Evolutionary conservation across 441 rosid genomes (phyloP).

Genomic region (Erodium trifolium): DNA sequence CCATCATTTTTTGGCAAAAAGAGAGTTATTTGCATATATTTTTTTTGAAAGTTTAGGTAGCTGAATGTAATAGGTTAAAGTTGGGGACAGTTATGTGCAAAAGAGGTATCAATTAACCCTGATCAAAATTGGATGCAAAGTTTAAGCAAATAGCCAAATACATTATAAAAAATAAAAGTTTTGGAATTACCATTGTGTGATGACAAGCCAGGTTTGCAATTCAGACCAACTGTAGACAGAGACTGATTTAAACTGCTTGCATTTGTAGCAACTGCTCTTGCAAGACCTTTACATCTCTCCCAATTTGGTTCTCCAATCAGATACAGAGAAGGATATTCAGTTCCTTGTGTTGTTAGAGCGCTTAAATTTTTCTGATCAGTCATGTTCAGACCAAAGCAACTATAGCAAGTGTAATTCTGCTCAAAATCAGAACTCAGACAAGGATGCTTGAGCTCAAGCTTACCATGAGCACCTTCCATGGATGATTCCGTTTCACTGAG

Average conservation of each 20-base stretch:
- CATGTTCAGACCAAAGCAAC: slow-evolving; percentile 20
- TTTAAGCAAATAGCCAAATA: background rate
- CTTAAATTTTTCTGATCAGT: slow-evolving; percentile 15
- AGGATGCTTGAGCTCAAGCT: slow-evolving; percentile 36
- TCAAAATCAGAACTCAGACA: slow-evolving; percentile 35
- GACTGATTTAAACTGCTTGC: slow-evolving; percentile 27
- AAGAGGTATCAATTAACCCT: background rate
- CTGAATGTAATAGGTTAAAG: too few relatives aligned
- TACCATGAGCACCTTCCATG: slow-evolving; percentile 17
- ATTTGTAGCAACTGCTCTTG: slow-evolving; percentile 42
- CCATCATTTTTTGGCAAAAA: too few relatives aligned
- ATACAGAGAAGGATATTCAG: slow-evolving; percentile 11
- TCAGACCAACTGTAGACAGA: slow-evolving; percentile 14
- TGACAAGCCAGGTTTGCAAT: slow-evolving; percentile 26
- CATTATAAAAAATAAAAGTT: background rate
- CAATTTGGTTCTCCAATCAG: slow-evolving; percentile 47
- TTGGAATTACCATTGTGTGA: slow-evolving; percentile 28
- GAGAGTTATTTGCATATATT: too few relatives aligned
- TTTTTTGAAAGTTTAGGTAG: too few relatives aligned
- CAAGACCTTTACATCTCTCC: slow-evolving; percentile 40
- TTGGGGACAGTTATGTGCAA: too few relatives aligned
- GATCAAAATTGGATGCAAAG: background rate
- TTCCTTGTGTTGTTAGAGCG: slow-evolving; percentile 12
- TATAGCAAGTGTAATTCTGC: slow-evolving; percentile 38
- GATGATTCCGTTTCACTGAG: slow-evolving; percentile 22